These are phyloP conservation scores for Candida tammaniensis DNA, from an alignment of 805 yeast genomes.

Conservation along the genomic window DNA sequence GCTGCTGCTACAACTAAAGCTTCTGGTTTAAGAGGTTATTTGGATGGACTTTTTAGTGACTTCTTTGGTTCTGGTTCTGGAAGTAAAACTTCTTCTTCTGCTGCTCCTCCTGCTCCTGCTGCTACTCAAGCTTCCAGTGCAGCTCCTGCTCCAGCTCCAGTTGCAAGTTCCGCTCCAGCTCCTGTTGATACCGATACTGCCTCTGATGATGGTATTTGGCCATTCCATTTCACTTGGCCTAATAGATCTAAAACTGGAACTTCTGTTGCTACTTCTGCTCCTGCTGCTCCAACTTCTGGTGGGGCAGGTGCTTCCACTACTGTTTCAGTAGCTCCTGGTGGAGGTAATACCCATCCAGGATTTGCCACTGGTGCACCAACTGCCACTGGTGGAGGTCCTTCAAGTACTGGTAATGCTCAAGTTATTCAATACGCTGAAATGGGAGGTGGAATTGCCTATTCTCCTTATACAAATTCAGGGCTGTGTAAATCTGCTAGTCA, in stretches of 20 bases:
- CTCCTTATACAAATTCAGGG: conserved; percentile 72
- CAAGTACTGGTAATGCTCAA: conserved; percentile 24
- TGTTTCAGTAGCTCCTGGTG: not conserved
- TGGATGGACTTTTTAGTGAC: conserved; percentile 9
- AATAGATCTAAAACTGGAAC: conserved; percentile 4
- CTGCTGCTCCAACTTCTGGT: conserved; percentile 16
- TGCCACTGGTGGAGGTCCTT: conserved; percentile 20
- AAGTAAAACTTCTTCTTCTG: conserved; percentile 14
- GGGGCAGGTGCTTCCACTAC: conserved; percentile 11
- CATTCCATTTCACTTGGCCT: conserved; percentile 7
- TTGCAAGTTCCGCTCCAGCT: conserved; percentile 10
- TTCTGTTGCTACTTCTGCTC: conserved; percentile 1
- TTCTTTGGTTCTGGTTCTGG: conserved; percentile 8
- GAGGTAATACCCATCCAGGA: not conserved
- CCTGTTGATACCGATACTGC: conserved; percentile 7
- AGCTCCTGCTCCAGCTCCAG: conserved; percentile 3
- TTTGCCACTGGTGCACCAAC: not conserved
- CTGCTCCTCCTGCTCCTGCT: conserved; percentile 6
- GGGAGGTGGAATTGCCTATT: conserved; percentile 74
- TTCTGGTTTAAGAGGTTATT: conserved; percentile 7
- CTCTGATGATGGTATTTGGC: not conserved
- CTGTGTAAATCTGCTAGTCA: conserved; percentile 60
- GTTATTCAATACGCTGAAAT: conserved; percentile 34
- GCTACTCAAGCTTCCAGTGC: conserved; percentile 6
- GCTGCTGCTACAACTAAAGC: conserved; percentile 3